These are phyloP conservation scores for Aureobasidium sp. DNA, from an alignment of 2,329 filamentous ascomycete genomes.

Conservation along the genomic window DNA sequence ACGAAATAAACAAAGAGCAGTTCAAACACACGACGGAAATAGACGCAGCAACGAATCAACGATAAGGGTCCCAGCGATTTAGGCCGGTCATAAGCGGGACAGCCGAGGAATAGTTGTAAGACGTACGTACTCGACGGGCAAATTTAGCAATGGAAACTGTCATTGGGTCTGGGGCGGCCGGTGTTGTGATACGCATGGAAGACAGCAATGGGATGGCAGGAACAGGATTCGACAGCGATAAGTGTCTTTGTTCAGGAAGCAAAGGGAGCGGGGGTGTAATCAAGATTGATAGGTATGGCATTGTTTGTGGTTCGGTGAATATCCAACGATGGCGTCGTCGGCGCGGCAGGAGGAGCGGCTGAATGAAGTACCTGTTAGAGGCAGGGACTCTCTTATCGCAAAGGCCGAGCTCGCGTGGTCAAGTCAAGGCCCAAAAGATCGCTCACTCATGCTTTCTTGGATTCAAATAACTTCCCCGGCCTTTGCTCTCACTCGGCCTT, in stretches of 20 bases:
- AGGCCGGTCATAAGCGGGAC: conserved; percentile 15
- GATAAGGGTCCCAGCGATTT: conserved; percentile 12
- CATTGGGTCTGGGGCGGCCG: neutral
- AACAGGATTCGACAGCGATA: neutral
- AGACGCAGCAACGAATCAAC: conserved; percentile 2
- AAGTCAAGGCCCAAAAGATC: neutral
- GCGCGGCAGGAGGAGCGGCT: conserved; percentile 14
- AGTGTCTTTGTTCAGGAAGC: neutral
- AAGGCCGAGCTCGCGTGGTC: conserved; percentile 17
- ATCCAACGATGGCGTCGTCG: conserved; percentile 2
- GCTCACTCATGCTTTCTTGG: conserved; percentile 5
- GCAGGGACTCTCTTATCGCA: conserved; percentile 18
- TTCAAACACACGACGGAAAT: conserved; percentile 2
- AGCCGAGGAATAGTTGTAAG: conserved; percentile 4
- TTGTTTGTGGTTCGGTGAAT: conserved; percentile 6
- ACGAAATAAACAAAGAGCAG: neutral
- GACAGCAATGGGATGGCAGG: neutral
- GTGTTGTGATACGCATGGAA: neutral
- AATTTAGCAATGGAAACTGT: conserved; percentile 13
- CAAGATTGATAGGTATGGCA: conserved; percentile 10
- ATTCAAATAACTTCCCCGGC: conserved; percentile 15
- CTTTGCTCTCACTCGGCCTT: conserved; percentile 8
- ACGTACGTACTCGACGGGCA: conserved; percentile 11
- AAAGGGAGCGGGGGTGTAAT: neutral
- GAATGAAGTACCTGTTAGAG: conserved; percentile 10